Base-by-base conservation (phyloP, 805 yeast species). In the Yarrowia keelungensis region DNA sequence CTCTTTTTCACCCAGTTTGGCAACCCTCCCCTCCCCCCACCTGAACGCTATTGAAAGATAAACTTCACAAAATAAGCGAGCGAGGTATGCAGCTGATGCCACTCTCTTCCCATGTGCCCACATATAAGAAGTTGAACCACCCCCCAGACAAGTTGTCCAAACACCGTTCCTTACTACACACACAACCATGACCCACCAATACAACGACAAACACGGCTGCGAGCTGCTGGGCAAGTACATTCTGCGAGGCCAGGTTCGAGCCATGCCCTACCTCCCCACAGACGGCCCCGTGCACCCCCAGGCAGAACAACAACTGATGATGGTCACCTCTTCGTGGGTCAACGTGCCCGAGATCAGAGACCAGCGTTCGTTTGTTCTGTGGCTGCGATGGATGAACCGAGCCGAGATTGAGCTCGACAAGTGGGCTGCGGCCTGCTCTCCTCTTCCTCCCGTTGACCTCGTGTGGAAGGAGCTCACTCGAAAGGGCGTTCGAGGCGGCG, bases 311-410 rank as follows among this genome's bases (percentile, higher is more conserved):
- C 65, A 59, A 16, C 65, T 59, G n/a, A 59, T 45, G 51, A 45
- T 59, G 65, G 65, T 59, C 50, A 59, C 65, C 16, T 43, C 50
- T 16, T 35, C 65, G 19, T 59, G 65, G 65, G 65, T 59, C 9
- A 59, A 59, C 35, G 50, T 43, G 50, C 65, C 65, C 32, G 65
- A 59, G 42, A 59, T 59, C 15, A 51, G 65, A 11, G 65, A 59
- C 51, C 65, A 59, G 51, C 65, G 65, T 3, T 59, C 65, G 5
- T 59, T 59, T 45, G 65, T 59, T 11, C 51, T 59, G 32, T 59
- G 65, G 65, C 51, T 59, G 65, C 65, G 65, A 35, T 59, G 65
- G 65, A 59, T 59, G 65, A 59, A 59, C 51, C 65, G 65, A 0
- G 65, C 65, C 41, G 65, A 59, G 16, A 45, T 45, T 12, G 65